Percentiles rank a stretch among this genome's conserved stretches.
phyloP scores from a whole-genome alignment of 2,329 filamentous ascomycete species.

The Myriosclerotinia duriaeana region DNA sequence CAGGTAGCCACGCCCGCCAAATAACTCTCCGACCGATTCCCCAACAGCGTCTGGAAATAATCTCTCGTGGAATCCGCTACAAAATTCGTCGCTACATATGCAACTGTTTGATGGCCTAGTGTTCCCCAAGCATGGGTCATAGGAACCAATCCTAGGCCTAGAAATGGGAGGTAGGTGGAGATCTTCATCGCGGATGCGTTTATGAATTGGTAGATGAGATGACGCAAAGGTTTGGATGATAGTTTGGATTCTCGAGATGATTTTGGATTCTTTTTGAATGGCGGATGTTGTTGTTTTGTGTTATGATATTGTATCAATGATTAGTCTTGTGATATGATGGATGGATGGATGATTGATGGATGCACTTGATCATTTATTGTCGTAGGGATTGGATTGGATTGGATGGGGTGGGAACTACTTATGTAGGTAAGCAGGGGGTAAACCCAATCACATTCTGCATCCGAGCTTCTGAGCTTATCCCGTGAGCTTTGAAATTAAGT shows the following conservation, averaged over 20 bases:
- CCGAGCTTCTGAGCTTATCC: no score
- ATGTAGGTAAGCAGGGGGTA: no score
- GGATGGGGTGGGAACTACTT: no score
- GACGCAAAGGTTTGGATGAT: neutral
- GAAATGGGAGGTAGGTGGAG: neutral
- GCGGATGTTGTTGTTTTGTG: neutral
- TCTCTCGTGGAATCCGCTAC: constrained; percentile 55
- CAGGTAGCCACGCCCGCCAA: constrained; percentile 64
- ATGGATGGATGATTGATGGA: neutral
- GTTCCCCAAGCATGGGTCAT: constrained; percentile 38
- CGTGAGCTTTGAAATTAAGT: no score
- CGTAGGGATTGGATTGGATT: no score
- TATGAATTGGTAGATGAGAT: neutral
- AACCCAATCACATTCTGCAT: no score
- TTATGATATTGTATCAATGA: neutral
- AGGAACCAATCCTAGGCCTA: constrained; percentile 23
- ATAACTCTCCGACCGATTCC: constrained; percentile 55
- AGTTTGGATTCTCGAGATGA: neutral
- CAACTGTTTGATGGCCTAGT: constrained; percentile 65
- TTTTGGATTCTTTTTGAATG: no score
- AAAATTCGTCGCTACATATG: constrained; percentile 61
- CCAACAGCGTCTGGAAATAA: constrained; percentile 58
- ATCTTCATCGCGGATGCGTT: neutral
- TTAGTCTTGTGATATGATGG: neutral
- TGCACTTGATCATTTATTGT: neutral